Conservation (phyloP, 2,329 filamentous ascomycete species). For the Leptoxyphium fumago region DNA sequence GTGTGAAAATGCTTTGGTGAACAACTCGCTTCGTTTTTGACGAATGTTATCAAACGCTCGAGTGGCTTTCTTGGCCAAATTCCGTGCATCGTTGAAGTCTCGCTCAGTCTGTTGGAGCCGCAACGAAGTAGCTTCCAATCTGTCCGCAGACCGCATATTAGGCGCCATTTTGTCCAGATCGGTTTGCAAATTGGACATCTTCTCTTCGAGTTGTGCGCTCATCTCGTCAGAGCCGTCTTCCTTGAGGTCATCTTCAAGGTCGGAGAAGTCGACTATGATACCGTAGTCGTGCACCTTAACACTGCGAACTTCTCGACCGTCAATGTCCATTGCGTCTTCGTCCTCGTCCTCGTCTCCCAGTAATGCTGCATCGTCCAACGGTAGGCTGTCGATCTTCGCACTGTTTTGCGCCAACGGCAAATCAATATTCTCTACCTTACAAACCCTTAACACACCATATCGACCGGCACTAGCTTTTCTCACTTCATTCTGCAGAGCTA, state of each 20-base stretch:
- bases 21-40: slow-evolving; percentile 70
- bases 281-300: slow-evolving; percentile 62
- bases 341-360: slow-evolving; percentile 47
- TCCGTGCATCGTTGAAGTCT: slow-evolving; percentile 76
- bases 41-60: slow-evolving; percentile 76
- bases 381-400: slow-evolving; percentile 58
- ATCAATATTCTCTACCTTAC: slow-evolving; percentile 84
- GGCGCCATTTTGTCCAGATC: slow-evolving; percentile 91
- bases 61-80: slow-evolving; percentile 56
- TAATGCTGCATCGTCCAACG: slow-evolving; percentile 63
- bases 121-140: slow-evolving; percentile 70
- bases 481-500: slow-evolving; percentile 65
- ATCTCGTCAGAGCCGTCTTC: slow-evolving; percentile 55
- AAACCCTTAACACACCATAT: slow-evolving; percentile 71
- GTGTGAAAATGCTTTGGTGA: slow-evolving; percentile 88
- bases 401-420: slow-evolving; percentile 66
- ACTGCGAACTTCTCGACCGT: slow-evolving; percentile 46
- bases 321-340: slow-evolving; percentile 83
- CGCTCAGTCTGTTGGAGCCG: slow-evolving; percentile 72
- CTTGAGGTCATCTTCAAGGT: slow-evolving; percentile 68
- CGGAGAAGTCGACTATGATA: slow-evolving; percentile 74
- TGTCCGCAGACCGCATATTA: slow-evolving; percentile 90
- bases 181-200: slow-evolving; percentile 55
- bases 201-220: slow-evolving; percentile 64
- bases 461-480: slow-evolving; percentile 74